Evolutionary conservation across 441 rosid species (phyloP).

Genomic region (Mallotus repandus): DNA sequence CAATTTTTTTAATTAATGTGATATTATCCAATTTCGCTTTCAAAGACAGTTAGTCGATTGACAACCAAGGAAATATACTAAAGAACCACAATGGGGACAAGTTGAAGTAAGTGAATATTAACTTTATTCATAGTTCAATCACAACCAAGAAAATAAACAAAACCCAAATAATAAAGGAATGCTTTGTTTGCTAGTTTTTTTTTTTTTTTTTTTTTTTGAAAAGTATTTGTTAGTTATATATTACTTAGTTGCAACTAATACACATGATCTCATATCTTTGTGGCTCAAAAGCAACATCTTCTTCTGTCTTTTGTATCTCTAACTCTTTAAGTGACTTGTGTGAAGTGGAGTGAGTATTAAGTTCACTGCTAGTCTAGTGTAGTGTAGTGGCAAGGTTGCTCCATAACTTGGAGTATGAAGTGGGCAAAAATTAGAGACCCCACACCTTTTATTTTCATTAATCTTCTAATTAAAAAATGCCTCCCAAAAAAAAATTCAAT

Average conservation of each 20-base stretch:
- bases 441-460: not conserved
- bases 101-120: not conserved
- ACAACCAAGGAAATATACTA: constrained; percentile 17
- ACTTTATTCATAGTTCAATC: not conserved
- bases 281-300: not conserved
- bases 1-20: not conserved
- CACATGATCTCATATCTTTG: not conserved
- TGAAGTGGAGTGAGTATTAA: constrained; percentile 25
- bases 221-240: too few species aligned
- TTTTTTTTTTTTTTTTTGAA: too few species aligned
- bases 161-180: not conserved
- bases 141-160: constrained; percentile 16
- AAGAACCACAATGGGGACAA: not conserved
- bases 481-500: not conserved
- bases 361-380: constrained; percentile 11
- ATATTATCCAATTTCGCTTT: constrained; percentile 13
- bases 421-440: not conserved
- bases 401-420: not conserved
- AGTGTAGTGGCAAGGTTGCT: not conserved
- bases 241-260: constrained; percentile 12
- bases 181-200: constrained; percentile 10
- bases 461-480: not conserved
- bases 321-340: constrained; percentile 3
- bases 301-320: not conserved
- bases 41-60: constrained; percentile 9